Base-by-base conservation (phyloP, 257 asterid genomes). In the Cinchona pubescens region DNA sequence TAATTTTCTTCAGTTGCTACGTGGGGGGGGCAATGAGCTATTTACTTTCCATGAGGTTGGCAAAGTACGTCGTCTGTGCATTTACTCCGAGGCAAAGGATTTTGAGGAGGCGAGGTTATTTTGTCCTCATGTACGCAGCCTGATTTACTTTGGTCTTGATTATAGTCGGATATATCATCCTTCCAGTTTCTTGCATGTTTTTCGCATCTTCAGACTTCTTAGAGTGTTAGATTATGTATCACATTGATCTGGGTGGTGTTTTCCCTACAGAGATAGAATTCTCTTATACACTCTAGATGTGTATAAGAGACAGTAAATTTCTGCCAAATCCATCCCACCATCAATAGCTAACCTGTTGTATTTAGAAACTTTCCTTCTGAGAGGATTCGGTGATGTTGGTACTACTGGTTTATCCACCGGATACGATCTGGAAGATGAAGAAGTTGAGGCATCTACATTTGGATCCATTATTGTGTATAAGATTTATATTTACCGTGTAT, bases 321-420 rank as follows among this genome's bases (percentile, higher is more conserved):
- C n/a, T n/a, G n/a, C n/a, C n/a, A n/a, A 63, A 18, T 58, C 74
- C 27, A 62, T 68, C 51, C 60, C 58, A 40, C 40, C 62, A 10
- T 45, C 80, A 40, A 16, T 68, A 32, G 29, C 71, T 48, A 27
- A 30, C 3, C 72, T 73, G 29, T 7, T 42, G 19, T 60, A 67
- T 16, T 67, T 79, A 23, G 79, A 79, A 59, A 79, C 63, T 27
- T n/a, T n/a, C n/a, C n/a, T n/a, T n/a, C n/a, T n/a, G n/a, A n/a
- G n/a, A n/a, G n/a, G n/a, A n/a, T n/a, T 73, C 29, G 21, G 45
- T 1, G 43, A 71, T 13, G 51, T 49, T 55, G 38, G 11, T 13
- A 37, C 65, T 55, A 19, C 3, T 15, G 19, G 12, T 74, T 38
- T 8, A 12, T 12, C 13, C 74, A 32, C 82, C 82, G 0, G 12